Percentiles rank a stretch among this genome's conserved stretches.
phyloP scores from a whole-genome alignment of 1,284 basidiomycete genomes.

The Lentinula novae-zelandiae region DNA sequence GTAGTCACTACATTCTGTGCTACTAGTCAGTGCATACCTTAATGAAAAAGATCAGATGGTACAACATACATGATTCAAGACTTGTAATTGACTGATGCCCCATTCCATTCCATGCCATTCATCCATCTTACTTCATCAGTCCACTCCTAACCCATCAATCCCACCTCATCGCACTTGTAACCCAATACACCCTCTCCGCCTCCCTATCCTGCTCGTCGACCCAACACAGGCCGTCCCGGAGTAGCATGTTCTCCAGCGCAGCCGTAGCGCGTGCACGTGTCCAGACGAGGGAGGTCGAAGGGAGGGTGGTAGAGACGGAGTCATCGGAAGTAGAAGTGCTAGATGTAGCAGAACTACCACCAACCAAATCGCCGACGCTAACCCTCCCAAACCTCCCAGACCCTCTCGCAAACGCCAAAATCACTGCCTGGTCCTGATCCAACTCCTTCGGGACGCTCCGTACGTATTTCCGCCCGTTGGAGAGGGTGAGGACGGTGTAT shows the following conservation, averaged over 20 bases:
- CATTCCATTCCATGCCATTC: no score
- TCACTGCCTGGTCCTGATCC: conserved; percentile 76
- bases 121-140: no score
- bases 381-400: conserved; percentile 53
- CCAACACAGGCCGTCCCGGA: conserved; percentile 93
- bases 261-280: conserved; percentile 67
- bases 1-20: no score
- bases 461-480: conserved; percentile 61
- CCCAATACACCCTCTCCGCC: conserved; percentile 70
- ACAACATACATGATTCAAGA: no score
- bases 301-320: no score
- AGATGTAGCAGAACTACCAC: conserved; percentile 31
- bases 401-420: conserved; percentile 72
- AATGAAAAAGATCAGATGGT: no score
- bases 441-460: conserved; percentile 74
- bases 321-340: no score
- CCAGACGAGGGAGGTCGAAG: conserved; percentile 51
- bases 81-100: no score
- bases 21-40: no score
- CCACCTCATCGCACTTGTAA: conserved; percentile 82
- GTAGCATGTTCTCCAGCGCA: conserved; percentile 86
- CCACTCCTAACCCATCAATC: conserved; percentile 28
- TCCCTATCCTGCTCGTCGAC: conserved; percentile 81
- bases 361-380: conserved; percentile 59
- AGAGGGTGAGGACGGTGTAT: conserved; percentile 79